Conservation (phyloP, 495 filamentous ascomycete genomes). For the Pseudoneurospora amorphoporcata region DNA sequence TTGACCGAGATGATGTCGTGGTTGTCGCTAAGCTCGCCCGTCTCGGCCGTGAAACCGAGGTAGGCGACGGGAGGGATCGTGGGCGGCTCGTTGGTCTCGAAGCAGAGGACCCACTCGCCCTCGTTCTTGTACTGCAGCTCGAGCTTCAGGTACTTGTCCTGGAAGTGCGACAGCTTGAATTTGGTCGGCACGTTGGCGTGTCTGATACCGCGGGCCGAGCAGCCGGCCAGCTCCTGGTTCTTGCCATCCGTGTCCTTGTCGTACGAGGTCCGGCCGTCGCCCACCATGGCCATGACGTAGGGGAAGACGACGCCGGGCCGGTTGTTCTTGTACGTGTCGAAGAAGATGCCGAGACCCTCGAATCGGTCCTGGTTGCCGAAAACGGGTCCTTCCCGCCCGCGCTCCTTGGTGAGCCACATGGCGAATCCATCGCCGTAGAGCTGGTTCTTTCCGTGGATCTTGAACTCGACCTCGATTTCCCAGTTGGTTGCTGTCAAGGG, state of each 20-base stretch:
- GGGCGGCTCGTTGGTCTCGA: slow-evolving; percentile 60
- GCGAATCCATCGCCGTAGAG: slow-evolving; percentile 97
- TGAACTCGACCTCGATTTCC: slow-evolving; percentile 97
- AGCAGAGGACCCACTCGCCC: slow-evolving; percentile 83
- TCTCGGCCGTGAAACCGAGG: slow-evolving; percentile 91
- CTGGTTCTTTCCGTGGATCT: slow-evolving; percentile 61
- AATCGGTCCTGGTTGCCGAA: slow-evolving; percentile 85
- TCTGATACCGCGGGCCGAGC: slow-evolving; percentile 86
- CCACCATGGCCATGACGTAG: slow-evolving; percentile 98
- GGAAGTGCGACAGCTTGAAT: slow-evolving; percentile 85
- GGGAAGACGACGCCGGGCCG: slow-evolving; percentile 91
- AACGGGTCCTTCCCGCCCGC: slow-evolving; percentile 69
- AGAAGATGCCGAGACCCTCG: slow-evolving; percentile 91
- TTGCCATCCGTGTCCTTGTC: slow-evolving; percentile 95
- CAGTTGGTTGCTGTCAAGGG: slow-evolving; percentile 97
- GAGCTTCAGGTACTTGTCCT: slow-evolving; percentile 83
- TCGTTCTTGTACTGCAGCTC: slow-evolving; percentile 90
- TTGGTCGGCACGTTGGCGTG: slow-evolving; percentile 70
- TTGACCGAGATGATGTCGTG: slow-evolving; percentile 90
- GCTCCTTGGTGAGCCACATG: slow-evolving; percentile 95
- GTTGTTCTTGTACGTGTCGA: slow-evolving; percentile 99
- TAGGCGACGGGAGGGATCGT: slow-evolving; percentile 86
- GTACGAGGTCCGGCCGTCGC: slow-evolving; percentile 78
- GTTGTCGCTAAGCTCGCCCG: slow-evolving; percentile 93
- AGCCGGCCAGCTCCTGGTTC: slow-evolving; percentile 83